These are phyloP conservation scores for Nitzschia palea DNA, from an alignment of 108 stramenopile species.

Conservation along the genomic window DNA sequence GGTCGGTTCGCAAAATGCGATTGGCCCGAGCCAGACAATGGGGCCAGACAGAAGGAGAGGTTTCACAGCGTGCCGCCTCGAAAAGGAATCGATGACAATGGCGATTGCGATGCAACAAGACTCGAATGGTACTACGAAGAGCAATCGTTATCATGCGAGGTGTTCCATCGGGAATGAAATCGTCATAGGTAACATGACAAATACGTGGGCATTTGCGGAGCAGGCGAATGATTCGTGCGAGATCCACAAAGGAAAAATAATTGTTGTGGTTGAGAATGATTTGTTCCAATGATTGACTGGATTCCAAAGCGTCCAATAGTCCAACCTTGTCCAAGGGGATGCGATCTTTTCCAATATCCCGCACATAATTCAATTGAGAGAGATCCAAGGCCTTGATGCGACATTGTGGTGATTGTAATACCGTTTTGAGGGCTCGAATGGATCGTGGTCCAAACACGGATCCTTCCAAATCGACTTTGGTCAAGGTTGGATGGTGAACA, in stretches of 20 bases:
- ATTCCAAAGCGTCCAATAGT: background rate
- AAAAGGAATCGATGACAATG: background rate
- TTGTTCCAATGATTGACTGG: slow-evolving; percentile 2
- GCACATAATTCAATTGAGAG: background rate
- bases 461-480: background rate
- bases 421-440: background rate
- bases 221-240: background rate
- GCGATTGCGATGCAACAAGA: background rate
- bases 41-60: background rate
- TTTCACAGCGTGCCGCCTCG: background rate
- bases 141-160: background rate
- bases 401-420: background rate
- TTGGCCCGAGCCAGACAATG: background rate
- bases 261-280: background rate
- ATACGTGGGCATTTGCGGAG: background rate
- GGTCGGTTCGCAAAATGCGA: background rate
- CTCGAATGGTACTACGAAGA: background rate
- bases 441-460: background rate
- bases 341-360: background rate
- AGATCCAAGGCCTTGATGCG: background rate
- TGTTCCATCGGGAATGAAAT: slow-evolving; percentile 1
- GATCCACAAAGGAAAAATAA: background rate
- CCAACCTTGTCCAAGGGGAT: background rate
- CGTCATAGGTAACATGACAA: background rate
- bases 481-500: background rate